phyloP scores from a whole-genome alignment of 164 flowering plant species.

The Stephania yunnanensis region DNA sequence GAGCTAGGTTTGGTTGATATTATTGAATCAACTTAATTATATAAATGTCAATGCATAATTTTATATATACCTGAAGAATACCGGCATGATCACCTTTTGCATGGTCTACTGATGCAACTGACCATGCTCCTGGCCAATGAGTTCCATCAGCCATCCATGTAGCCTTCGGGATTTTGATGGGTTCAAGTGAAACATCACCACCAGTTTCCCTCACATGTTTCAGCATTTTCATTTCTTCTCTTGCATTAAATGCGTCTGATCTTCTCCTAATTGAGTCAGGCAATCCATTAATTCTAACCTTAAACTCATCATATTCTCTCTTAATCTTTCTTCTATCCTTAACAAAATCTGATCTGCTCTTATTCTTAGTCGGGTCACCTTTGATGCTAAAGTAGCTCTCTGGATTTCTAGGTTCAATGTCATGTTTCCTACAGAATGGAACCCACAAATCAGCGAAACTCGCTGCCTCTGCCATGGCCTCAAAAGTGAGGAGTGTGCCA shows the following conservation, averaged over 20 bases:
- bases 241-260: constrained; percentile 68
- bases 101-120: constrained; percentile 43
- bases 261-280: constrained; percentile 70
- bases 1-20: too few species aligned
- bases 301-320: constrained; percentile 80
- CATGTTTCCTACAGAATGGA: constrained; percentile 80
- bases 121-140: constrained; percentile 97
- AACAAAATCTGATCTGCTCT: constrained; percentile 64
- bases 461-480: constrained; percentile 88
- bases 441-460: constrained; percentile 79
- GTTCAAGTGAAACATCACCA: constrained; percentile 36
- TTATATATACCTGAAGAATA: constrained; percentile 58
- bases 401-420: constrained; percentile 75
- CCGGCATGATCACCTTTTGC: constrained; percentile 84
- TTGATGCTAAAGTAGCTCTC: constrained; percentile 61
- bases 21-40: too few species aligned
- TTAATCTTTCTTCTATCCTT: constrained; percentile 65
- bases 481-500: constrained; percentile 88
- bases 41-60: background rate
- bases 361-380: constrained; percentile 66
- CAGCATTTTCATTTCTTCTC: constrained; percentile 65
- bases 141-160: constrained; percentile 95
- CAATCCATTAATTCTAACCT: constrained; percentile 64
- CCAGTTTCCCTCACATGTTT: constrained; percentile 43
- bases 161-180: constrained; percentile 53